Base-by-base conservation (phyloP, 1,284 basidiomycete genomes). In the Trametes versicolor region DNA sequence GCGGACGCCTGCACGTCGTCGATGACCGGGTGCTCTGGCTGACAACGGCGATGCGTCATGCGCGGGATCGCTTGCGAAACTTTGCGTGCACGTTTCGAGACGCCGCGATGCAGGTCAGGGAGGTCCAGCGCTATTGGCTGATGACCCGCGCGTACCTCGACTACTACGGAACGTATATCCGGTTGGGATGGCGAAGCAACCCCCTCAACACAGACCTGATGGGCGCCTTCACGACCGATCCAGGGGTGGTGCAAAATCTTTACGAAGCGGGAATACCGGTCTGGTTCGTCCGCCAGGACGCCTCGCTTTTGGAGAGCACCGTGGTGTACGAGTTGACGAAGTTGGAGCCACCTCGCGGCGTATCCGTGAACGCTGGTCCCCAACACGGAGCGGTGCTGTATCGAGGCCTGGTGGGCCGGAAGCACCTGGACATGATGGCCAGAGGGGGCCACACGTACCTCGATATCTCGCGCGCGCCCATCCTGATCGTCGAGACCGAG, bases 141-240 rank as follows among this genome's bases (percentile, higher is more conserved):
- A 55, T 62, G 53, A 19, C 29, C 10, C 49, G 23, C 15, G 62
- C 62, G 4, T 67, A 29, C 27, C 23, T 67, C 10, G 56, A 61
- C 27, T 67, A 25, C 45, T 8, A 48, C 49, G 36, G 1, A 2
- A 49, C 7, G n/a, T 27, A 6, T 19, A 6, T 15, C 7, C 49
- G 2, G n/a, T 13, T 12, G 41, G 36, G 1, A 23, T 2, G 41
- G 19, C 23, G 12, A 3, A 34, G 8, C 12, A 13, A 29, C 41
- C 17, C 9, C 6, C 21, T 48, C 0, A 43, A 32, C 29, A 17
- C 4, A 32, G 32, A 54, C 17, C 29, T 66, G 5, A 60, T 66
- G 57, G 65, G 65, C 4, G 55, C 59, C 0, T 63, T 62, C 39
- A 57, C 62, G 27, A 60, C 61, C 4, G 25, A 57, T n/a, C 61